These are phyloP conservation scores for Suillus clintonianus DNA, from an alignment of 768 basidiomycete genomes.

Conservation along the genomic window DNA sequence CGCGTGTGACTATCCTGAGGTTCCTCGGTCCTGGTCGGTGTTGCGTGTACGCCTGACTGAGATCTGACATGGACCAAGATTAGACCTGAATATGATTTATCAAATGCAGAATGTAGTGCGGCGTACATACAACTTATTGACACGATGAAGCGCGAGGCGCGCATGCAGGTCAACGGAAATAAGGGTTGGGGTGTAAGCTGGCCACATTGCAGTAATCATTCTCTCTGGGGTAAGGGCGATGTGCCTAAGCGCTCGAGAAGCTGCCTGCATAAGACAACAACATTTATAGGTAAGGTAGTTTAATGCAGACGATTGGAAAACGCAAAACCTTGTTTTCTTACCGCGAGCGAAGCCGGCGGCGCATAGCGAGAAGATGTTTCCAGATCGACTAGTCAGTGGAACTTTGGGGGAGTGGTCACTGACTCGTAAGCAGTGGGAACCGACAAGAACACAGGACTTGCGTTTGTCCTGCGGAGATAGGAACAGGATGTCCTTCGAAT, in stretches of 20 bases:
- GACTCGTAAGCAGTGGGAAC: conserved; percentile 5
- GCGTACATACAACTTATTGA: not conserved
- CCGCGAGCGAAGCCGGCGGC: conserved; percentile 1
- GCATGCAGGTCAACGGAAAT: not conserved
- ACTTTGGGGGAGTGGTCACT: not conserved
- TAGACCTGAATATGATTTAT: not conserved
- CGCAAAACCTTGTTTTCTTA: conserved; percentile 10
- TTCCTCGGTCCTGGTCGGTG: not conserved
- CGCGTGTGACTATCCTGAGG: not conserved
- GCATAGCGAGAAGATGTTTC: not conserved
- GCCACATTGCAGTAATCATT: not conserved
- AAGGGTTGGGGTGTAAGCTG: not conserved
- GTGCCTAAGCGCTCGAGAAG: not conserved
- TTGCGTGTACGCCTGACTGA: not conserved
- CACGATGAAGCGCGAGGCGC: not conserved
- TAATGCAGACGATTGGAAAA: conserved; percentile 8
- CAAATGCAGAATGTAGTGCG: not conserved
- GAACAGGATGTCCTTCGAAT: not conserved
- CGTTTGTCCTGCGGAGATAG: conserved; percentile 13
- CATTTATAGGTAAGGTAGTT: not conserved
- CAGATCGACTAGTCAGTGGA: conserved; percentile 3
- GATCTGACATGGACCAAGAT: not conserved
- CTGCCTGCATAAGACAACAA: not conserved
- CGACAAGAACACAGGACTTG: not conserved
- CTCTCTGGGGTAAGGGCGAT: not conserved